Conservation (phyloP, 2,329 filamentous ascomycete genomes). For the Kalmusia sp. region DNA sequence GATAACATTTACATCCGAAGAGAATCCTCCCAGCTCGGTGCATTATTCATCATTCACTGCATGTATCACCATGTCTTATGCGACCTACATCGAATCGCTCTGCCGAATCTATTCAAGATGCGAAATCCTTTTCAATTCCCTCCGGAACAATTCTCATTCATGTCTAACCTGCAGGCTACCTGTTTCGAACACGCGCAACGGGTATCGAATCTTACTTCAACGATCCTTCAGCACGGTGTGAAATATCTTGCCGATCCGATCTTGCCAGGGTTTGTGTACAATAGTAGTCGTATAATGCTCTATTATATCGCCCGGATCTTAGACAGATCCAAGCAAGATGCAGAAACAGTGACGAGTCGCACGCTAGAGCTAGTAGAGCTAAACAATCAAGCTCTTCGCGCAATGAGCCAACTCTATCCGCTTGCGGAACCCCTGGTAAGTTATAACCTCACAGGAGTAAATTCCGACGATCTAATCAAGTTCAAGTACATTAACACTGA, state of each 20-base stretch:
- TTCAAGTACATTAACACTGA: slow-evolving; percentile 34
- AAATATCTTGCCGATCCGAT: slow-evolving; percentile 43
- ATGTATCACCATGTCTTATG: slow-evolving; percentile 44
- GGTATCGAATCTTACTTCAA: slow-evolving; percentile 35
- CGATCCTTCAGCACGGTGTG: slow-evolving; percentile 38
- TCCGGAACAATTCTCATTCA: slow-evolving; percentile 30
- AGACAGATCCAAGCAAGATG: slow-evolving; percentile 33
- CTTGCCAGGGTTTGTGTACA: slow-evolving; percentile 41
- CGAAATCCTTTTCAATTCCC: slow-evolving; percentile 39
- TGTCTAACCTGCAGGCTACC: slow-evolving; percentile 31
- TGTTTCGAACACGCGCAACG: slow-evolving; percentile 42
- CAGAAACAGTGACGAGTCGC: slow-evolving; percentile 30
- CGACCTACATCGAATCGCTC: slow-evolving; percentile 39
- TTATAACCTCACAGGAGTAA: neutral
- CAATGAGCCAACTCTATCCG: slow-evolving; percentile 41
- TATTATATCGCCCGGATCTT: slow-evolving; percentile 41
- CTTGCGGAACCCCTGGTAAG: slow-evolving; percentile 34
- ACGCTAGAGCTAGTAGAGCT: slow-evolving; percentile 39
- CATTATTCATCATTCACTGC: slow-evolving; percentile 41
- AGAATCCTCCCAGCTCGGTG: slow-evolving; percentile 41
- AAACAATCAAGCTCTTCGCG: slow-evolving; percentile 39
- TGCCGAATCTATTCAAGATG: slow-evolving; percentile 40
- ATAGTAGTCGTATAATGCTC: slow-evolving; percentile 43
- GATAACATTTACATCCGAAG: slow-evolving; percentile 44
- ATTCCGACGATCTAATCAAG: neutral